A percentile compares a stretch with the other conserved stretches of the same genome.
phyloP scores from a whole-genome alignment of 164 flowering plant genomes.

The Taxillus chinensis region DNA sequence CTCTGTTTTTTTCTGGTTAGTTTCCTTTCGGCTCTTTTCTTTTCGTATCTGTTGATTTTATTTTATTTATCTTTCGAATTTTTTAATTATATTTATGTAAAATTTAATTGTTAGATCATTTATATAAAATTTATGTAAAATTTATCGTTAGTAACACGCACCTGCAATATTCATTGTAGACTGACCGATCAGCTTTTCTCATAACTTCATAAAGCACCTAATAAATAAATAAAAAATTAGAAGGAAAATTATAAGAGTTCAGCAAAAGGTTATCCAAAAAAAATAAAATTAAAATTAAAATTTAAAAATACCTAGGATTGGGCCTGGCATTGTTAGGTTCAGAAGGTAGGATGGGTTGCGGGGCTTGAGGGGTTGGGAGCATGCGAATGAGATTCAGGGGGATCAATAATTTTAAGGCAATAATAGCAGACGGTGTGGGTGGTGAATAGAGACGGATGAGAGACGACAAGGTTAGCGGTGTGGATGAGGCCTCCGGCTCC shows the following conservation, averaged over 20 bases:
- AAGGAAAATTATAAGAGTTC: neutral
- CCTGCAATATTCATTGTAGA: slow-evolving; percentile 64
- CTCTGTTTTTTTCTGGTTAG: no score
- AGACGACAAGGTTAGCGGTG: slow-evolving; percentile 58
- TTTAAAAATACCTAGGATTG: no score
- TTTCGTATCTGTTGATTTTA: no score
- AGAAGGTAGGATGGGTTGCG: no score
- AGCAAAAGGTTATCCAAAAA: no score
- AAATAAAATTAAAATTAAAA: no score
- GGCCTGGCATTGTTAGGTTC: slow-evolving; percentile 46
- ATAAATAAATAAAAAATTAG: neutral
- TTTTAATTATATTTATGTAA: no score
- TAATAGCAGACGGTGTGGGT: slow-evolving; percentile 39
- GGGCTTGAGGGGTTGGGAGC: slow-evolving; percentile 7
- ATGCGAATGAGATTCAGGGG: neutral
- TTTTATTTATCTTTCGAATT: no score
- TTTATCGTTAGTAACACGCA: no score
- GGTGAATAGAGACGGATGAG: slow-evolving; percentile 58
- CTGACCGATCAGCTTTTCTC: slow-evolving; percentile 56
- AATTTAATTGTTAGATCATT: no score
- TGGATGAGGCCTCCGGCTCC: slow-evolving; percentile 72
- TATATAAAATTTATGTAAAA: no score
- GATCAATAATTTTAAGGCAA: slow-evolving; percentile 37
- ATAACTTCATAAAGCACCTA: slow-evolving; percentile 64
- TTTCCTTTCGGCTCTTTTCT: no score